Percentiles rank a stretch among this genome's conserved stretches.
These are phyloP conservation scores for Talaromyces sp. DNA, from an alignment of 2,329 filamentous ascomycete genomes.

Conservation along the genomic window DNA sequence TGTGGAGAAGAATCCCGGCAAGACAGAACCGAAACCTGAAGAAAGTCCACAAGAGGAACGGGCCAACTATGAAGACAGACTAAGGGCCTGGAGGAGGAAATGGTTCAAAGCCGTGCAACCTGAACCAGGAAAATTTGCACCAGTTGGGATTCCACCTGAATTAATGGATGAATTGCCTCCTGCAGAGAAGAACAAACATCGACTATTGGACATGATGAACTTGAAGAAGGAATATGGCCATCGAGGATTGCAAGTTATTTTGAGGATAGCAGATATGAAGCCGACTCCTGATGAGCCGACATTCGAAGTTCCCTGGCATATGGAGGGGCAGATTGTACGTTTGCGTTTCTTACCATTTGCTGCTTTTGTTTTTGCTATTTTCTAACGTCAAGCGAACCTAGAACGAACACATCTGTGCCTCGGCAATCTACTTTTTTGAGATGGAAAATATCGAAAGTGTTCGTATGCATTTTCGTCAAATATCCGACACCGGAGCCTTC, in stretches of 20 bases:
- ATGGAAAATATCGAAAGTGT: slow-evolving; percentile 57
- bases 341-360: not conserved
- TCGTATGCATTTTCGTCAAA: slow-evolving; percentile 51
- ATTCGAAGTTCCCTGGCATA: slow-evolving; percentile 48
- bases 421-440: slow-evolving; percentile 62
- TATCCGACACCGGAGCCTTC: slow-evolving; percentile 29
- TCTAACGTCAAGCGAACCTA: slow-evolving; percentile 15
- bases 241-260: slow-evolving; percentile 58
- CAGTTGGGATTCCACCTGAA: slow-evolving; percentile 31
- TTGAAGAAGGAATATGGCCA: slow-evolving; percentile 38
- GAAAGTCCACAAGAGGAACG: slow-evolving; percentile 23
- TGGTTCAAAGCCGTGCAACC: slow-evolving; percentile 27
- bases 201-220: slow-evolving; percentile 29
- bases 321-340: slow-evolving; percentile 48
- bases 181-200: slow-evolving; percentile 26
- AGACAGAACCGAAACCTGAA: slow-evolving; percentile 15
- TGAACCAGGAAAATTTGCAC: slow-evolving; percentile 27
- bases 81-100: slow-evolving; percentile 26
- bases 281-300: slow-evolving; percentile 56
- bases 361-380: not conserved
- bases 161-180: slow-evolving; percentile 28
- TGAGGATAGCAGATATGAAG: slow-evolving; percentile 60
- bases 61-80: slow-evolving; percentile 24
- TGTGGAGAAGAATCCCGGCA: slow-evolving; percentile 21
- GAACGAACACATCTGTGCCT: slow-evolving; percentile 64